phyloP scores from a whole-genome alignment of 495 filamentous ascomycete genomes.

The Viridothelium virens region DNA sequence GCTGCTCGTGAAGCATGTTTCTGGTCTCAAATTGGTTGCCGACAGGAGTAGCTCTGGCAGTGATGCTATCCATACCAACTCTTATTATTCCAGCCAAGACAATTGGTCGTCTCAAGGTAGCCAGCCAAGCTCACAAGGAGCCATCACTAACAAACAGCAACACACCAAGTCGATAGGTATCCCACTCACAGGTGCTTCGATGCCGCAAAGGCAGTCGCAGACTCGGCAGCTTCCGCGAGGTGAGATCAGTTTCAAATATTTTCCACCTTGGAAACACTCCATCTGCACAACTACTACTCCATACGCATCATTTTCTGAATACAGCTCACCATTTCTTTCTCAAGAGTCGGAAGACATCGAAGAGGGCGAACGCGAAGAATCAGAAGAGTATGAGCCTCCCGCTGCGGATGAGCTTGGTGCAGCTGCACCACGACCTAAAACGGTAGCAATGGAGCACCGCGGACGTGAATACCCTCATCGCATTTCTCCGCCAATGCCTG shows the following conservation, averaged over 20 bases:
- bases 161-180: background rate
- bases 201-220: background rate
- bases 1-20: conserved; percentile 58
- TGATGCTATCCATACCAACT: conserved; percentile 85
- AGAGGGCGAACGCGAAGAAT: conserved; percentile 17
- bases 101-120: conserved; percentile 41
- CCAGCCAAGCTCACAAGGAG: conserved; percentile 24
- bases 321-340: background rate
- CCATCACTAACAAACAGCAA: conserved; percentile 2
- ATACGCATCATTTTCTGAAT: background rate
- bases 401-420: conserved; percentile 25
- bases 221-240: background rate
- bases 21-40: conserved; percentile 40
- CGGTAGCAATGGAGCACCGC: background rate
- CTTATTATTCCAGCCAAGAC: conserved; percentile 83
- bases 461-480: background rate
- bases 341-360: conserved; percentile 7
- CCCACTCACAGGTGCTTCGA: background rate
- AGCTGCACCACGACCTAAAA: background rate
- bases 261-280: background rate
- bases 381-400: conserved; percentile 25
- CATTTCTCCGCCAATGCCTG: conserved; percentile 1
- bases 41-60: conserved; percentile 51
- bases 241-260: background rate
- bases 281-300: background rate